Percentiles rank a stretch among this genome's conserved stretches.
These are phyloP conservation scores for Fusarium sp. DNA, from an alignment of 2,329 filamentous ascomycete genomes.

Conservation along the genomic window DNA sequence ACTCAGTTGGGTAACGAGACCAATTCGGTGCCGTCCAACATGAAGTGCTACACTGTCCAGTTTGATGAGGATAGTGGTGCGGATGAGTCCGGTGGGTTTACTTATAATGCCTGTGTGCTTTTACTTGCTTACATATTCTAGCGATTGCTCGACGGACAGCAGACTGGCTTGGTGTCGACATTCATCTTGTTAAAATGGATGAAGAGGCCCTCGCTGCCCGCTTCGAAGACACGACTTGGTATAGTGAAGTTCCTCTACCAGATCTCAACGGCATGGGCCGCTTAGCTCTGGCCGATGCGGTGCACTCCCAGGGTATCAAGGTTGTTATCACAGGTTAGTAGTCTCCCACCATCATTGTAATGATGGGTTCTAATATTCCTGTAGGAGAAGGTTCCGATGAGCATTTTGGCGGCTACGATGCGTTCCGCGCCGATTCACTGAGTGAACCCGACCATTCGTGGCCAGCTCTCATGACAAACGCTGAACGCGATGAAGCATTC, in stretches of 20 bases:
- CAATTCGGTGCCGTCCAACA: not conserved
- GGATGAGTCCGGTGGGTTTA: not conserved
- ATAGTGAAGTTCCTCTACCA: slow-evolving; percentile 9
- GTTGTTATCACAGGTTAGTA: slow-evolving; percentile 1
- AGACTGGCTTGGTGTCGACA: slow-evolving; percentile 3
- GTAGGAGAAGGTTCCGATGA: slow-evolving; percentile 7
- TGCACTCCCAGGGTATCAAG: slow-evolving; percentile 8
- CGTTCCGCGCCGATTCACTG: slow-evolving; percentile 3
- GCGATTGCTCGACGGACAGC: slow-evolving; percentile 4
- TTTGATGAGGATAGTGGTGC: slow-evolving; percentile 9
- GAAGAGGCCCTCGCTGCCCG: not conserved
- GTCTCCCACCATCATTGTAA: too few relatives aligned
- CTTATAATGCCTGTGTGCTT: rapidly evolving
- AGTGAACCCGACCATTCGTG: slow-evolving; percentile 3
- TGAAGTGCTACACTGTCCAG: slow-evolving; percentile 11
- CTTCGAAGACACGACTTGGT: slow-evolving; percentile 7
- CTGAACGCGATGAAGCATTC: not conserved
- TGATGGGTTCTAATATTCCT: not conserved
- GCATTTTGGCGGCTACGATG: slow-evolving; percentile 7
- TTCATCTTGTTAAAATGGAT: slow-evolving; percentile 13
- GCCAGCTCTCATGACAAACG: slow-evolving; percentile 2
- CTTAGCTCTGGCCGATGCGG: slow-evolving; percentile 4
- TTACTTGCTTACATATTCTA: not conserved
- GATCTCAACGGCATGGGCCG: slow-evolving; percentile 6
- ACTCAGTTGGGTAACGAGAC: slow-evolving; percentile 2